These are phyloP conservation scores for Russula emetica DNA, from an alignment of 768 basidiomycete species.

Conservation along the genomic window DNA sequence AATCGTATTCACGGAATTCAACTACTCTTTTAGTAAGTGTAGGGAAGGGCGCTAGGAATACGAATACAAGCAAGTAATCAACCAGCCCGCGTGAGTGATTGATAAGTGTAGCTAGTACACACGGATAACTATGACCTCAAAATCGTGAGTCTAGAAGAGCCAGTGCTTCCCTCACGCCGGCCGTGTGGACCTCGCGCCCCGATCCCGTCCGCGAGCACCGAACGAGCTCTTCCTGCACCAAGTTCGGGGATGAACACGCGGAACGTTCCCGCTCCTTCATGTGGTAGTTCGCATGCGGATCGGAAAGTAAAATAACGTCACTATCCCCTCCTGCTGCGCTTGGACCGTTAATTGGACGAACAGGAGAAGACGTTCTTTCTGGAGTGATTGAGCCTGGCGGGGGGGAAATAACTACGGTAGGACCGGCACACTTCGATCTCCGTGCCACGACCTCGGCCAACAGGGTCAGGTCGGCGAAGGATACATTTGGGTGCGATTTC, in stretches of 20 bases:
- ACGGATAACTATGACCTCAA: constrained; percentile 8
- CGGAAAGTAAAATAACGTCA: constrained; percentile 46
- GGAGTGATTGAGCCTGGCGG: constrained; percentile 47
- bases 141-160: constrained; percentile 58
- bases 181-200: constrained; percentile 63
- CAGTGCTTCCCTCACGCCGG: constrained; percentile 71
- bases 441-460: constrained; percentile 88
- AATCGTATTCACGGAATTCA: constrained; percentile 2
- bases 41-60: constrained; percentile 8
- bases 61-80: constrained; percentile 11
- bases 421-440: constrained; percentile 70
- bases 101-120: constrained; percentile 1
- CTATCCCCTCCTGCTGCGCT: constrained; percentile 27
- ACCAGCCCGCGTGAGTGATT: constrained; percentile 7
- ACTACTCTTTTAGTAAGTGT: constrained; percentile 15
- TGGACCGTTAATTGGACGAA: constrained; percentile 11
- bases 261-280: constrained; percentile 40
- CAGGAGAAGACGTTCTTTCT: constrained; percentile 43
- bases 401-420: constrained; percentile 57
- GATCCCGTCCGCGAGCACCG: constrained; percentile 53
- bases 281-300: constrained; percentile 51
- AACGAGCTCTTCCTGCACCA: constrained; percentile 58
- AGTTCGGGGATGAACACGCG: constrained; percentile 44
- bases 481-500: constrained; percentile 84
- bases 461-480: constrained; percentile 76